Base-by-base conservation (phyloP, 2,329 filamentous ascomycete species). In the Hirsutella minnesotensis region DNA sequence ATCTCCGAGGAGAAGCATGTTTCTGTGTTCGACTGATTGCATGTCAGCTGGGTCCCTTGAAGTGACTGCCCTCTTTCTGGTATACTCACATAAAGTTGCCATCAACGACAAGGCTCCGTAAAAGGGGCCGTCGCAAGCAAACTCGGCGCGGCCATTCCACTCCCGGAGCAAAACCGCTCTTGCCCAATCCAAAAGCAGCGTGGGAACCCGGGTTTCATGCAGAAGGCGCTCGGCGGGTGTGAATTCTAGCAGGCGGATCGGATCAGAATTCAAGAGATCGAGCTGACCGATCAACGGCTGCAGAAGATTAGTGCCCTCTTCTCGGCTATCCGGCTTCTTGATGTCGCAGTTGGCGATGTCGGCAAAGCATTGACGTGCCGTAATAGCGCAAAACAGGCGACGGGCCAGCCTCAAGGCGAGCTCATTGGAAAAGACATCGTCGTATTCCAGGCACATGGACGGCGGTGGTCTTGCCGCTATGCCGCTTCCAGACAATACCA, bases 51-150 rank as follows among this genome's bases (percentile, higher is more conserved):
- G 12, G 24, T 27, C 42, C 22, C 34, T 20, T 3, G 15, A 40
- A 15, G 20, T 9, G 15, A 10, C 16, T n/a, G 15, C 15, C 21
- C 16, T 12, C 19, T 1, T 12, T 21, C 21, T 18, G 19, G 3
- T 33, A 27, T 20, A 71, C 78, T 73, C 69, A 83, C 86, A 81
- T 58, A 94, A 73, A 20, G 79, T 73, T 24, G 76, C 69, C 38
- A 94, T 75, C 24, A 94, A 72, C 39, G 81, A 77, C 34, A 95
- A 64, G 8, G 87, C 86, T 41, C 86, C 83, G 13, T 86, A 85
- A 47, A 88, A 81, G 13, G 83, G 71, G 24, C 81, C 78, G 53
- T 83, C 81, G 43, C 75, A 79, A 3, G 77, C 68, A 41, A 94
- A 73, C 36, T 81, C 74, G 1, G 84, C 74, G 43, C 76, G 76